Evolutionary conservation across 768 basidiomycete genomes (phyloP).

Genomic region (Suillus subalutaceus): DNA sequence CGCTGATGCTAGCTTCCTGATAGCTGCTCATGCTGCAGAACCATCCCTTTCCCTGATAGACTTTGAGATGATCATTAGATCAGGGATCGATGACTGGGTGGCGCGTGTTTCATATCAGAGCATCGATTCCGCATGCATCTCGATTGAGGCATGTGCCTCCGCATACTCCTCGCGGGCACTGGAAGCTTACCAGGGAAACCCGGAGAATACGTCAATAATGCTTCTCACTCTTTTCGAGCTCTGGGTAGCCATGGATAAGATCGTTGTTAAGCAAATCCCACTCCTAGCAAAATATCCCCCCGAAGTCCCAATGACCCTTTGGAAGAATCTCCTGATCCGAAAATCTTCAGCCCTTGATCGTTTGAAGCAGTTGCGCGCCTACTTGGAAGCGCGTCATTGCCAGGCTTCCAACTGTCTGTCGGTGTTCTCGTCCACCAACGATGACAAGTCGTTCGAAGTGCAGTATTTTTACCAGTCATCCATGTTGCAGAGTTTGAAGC

Average conservation of each 20-base stretch:
- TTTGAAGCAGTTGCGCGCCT: slow-evolving; percentile 27
- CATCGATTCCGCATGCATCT: slow-evolving; percentile 18
- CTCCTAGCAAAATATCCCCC: slow-evolving; percentile 37
- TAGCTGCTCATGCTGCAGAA: slow-evolving; percentile 15
- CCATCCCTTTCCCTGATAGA: slow-evolving; percentile 34
- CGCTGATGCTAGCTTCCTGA: slow-evolving; percentile 17
- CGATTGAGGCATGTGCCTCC: slow-evolving; percentile 26
- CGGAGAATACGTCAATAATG: slow-evolving; percentile 46
- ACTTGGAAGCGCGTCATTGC: slow-evolving; percentile 37
- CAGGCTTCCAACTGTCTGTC: slow-evolving; percentile 25
- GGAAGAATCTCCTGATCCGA: slow-evolving; percentile 33
- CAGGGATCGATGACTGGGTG: slow-evolving; percentile 40
- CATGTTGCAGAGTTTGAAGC: slow-evolving; percentile 27
- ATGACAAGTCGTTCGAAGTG: slow-evolving; percentile 32
- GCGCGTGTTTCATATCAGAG: slow-evolving; percentile 10
- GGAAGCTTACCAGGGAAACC: slow-evolving; percentile 32
- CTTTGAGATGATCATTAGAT: slow-evolving; percentile 37
- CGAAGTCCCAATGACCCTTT: slow-evolving; percentile 30
- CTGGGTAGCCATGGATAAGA: slow-evolving; percentile 39
- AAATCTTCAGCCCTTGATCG: slow-evolving; percentile 31
- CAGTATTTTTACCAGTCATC: slow-evolving; percentile 36
- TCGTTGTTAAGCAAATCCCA: slow-evolving; percentile 24
- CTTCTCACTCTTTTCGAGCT: slow-evolving; percentile 41
- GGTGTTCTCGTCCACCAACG: slow-evolving; percentile 34
- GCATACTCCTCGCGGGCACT: slow-evolving; percentile 32